Conservation (phyloP, 106 monocot species). For the Acorus calamus region DNA sequence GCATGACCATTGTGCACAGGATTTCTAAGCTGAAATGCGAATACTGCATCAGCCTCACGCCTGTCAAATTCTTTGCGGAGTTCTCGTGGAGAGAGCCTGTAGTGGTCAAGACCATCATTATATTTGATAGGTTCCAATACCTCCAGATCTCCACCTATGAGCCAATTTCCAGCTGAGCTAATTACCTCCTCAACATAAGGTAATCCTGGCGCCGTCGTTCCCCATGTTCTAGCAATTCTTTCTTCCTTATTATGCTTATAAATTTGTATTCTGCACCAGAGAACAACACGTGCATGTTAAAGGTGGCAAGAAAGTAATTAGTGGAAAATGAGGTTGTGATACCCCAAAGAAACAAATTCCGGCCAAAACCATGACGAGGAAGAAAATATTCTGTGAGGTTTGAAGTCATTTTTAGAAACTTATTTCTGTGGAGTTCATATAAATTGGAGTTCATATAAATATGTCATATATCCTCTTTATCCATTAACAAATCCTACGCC, state of each 20-base stretch:
- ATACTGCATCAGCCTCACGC: conserved; percentile 85
- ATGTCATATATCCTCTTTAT: too few species aligned
- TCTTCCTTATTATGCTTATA: conserved; percentile 97
- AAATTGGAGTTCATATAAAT: too few species aligned
- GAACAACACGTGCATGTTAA: neutral
- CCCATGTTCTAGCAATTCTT: conserved; percentile 95
- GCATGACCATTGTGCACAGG: conserved; percentile 99
- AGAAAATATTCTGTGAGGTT: too few species aligned
- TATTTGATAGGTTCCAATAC: conserved; percentile 90
- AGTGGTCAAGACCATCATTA: conserved; percentile 94
- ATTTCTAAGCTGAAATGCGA: conserved; percentile 92
- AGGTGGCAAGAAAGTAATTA: too few species aligned
- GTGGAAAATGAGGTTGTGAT: too few species aligned
- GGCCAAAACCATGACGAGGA: too few species aligned
- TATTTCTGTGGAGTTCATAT: too few species aligned
- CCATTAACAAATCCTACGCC: too few species aligned
- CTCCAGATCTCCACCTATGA: conserved; percentile 91
- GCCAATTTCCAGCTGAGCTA: conserved; percentile 69
- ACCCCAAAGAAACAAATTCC: too few species aligned
- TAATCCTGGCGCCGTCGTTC: conserved; percentile 79
- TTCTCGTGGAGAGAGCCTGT: conserved; percentile 77
- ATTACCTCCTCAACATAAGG: conserved; percentile 91
- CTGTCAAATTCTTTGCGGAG: conserved; percentile 84
- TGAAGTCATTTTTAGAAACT: too few species aligned
- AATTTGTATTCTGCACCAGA: conserved; percentile 55